Evolutionary conservation across 441 rosid species (phyloP).

Genomic region (Eruca vesicaria): DNA sequence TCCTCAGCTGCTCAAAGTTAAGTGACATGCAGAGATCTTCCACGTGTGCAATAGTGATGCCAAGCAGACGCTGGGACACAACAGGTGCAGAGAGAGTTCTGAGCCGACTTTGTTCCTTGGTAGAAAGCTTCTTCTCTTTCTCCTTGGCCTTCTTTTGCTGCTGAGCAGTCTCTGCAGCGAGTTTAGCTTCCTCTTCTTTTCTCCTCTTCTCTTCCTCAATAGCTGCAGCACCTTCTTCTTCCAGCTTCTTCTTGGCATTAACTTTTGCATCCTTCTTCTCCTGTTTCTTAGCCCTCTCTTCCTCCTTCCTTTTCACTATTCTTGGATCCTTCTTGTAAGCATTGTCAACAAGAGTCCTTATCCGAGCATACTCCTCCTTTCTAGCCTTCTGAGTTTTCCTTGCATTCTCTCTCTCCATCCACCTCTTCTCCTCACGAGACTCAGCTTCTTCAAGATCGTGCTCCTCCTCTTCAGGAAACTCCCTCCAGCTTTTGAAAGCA

Average conservation of each 20-base stretch:
- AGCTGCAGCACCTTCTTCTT: conserved; percentile 86
- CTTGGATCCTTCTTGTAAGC: conserved; percentile 88
- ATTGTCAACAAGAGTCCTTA: conserved; percentile 83
- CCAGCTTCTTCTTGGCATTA: conserved; percentile 74
- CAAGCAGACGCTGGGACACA: conserved; percentile 54
- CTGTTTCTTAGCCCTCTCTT: conserved; percentile 78
- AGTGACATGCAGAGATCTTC: conserved; percentile 79
- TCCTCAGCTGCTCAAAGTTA: conserved; percentile 58
- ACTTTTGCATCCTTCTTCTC: conserved; percentile 74
- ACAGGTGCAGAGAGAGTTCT: conserved; percentile 67
- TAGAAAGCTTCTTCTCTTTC: conserved; percentile 85
- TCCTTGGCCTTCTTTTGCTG: conserved; percentile 72
- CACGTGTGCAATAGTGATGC: conserved; percentile 56
- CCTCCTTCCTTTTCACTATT: conserved; percentile 74
- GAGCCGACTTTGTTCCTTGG: conserved; percentile 81
- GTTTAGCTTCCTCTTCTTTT: conserved; percentile 75
- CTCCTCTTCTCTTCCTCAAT: conserved; percentile 65
- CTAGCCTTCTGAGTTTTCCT: conserved; percentile 80
- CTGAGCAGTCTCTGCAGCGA: conserved; percentile 74
- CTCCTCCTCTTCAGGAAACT: conserved; percentile 93
- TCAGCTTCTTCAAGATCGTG: conserved; percentile 92
- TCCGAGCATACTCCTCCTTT: conserved; percentile 81
- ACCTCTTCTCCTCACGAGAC: conserved; percentile 91
- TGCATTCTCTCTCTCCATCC: conserved; percentile 98
- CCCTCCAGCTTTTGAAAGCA: conserved; percentile 90